A percentile compares a stretch with the other conserved stretches of the same genome.
phyloP scores from a whole-genome alignment of 108 stramenopile genomes.

The Skeletonema grethae region DNA sequence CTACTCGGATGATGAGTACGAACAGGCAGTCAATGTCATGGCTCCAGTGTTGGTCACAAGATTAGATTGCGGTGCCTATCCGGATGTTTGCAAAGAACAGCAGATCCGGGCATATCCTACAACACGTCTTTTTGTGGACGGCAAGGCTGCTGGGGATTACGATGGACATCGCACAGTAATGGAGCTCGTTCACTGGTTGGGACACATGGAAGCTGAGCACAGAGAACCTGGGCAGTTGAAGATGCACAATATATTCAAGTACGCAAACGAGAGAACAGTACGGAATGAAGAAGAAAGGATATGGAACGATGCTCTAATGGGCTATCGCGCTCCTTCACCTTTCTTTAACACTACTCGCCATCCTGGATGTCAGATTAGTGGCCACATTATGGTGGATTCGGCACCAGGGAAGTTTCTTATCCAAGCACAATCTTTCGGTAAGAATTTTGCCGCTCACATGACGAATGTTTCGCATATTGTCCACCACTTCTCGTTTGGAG shows the following conservation, averaged over 20 bases:
- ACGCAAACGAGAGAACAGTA: constrained; percentile 44
- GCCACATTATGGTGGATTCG: constrained; percentile 80
- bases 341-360: constrained; percentile 56
- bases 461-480: constrained; percentile 92
- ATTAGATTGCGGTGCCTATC: constrained; percentile 69
- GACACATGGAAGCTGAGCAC: constrained; percentile 50
- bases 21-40: constrained; percentile 41
- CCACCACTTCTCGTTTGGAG: constrained; percentile 85
- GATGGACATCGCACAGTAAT: constrained; percentile 79
- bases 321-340: constrained; percentile 39
- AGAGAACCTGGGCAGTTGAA: constrained; percentile 49
- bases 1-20: constrained; percentile 49
- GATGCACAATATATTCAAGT: constrained; percentile 40
- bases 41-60: constrained; percentile 51
- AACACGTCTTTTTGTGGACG: constrained; percentile 81
- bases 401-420: constrained; percentile 97
- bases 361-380: constrained; percentile 83
- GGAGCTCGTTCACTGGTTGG: constrained; percentile 69
- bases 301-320: constrained; percentile 61
- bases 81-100: constrained; percentile 69
- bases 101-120: constrained; percentile 90
- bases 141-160: constrained; percentile 77
- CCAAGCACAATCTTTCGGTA: constrained; percentile 77
- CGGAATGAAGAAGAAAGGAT: constrained; percentile 55
- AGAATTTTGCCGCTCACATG: constrained; percentile 85